Conservation (phyloP, 2,329 filamentous ascomycete genomes). For the Arthrinium phaeospermum region DNA sequence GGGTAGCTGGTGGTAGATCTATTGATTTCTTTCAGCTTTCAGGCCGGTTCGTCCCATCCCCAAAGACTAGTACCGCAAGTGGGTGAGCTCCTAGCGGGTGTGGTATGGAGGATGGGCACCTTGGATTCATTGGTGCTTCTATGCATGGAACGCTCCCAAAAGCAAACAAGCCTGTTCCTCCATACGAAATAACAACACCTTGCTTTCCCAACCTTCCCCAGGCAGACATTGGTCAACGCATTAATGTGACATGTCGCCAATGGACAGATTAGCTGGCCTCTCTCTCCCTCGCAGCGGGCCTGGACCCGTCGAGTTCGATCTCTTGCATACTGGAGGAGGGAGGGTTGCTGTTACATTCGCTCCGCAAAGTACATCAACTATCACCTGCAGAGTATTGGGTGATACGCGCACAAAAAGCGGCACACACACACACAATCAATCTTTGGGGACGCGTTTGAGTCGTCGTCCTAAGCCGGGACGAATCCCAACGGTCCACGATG, state of each 20-base stretch:
- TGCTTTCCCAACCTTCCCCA: neutral
- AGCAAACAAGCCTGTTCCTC: neutral
- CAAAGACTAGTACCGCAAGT: neutral
- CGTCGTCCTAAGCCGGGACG: neutral
- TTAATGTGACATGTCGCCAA: neutral
- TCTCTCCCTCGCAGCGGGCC: neutral
- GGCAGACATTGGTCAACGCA: neutral
- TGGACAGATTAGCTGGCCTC: neutral
- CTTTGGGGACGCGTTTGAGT: neutral
- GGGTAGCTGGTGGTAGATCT: neutral
- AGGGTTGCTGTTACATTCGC: neutral
- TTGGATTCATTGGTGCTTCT: constrained; percentile 7
- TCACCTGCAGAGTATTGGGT: neutral
- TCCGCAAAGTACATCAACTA: neutral
- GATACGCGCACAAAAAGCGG: neutral
- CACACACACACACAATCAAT: neutral
- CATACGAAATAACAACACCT: neutral
- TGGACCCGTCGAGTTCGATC: constrained; percentile 2
- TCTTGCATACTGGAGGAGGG: neutral
- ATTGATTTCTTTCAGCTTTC: neutral
- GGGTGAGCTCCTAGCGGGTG: neutral
- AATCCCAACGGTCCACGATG: neutral
- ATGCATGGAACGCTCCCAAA: constrained; percentile 4
- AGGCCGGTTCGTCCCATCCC: constrained; percentile 2
- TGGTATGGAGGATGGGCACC: neutral